Base-by-base conservation (phyloP, 495 filamentous ascomycete species). In the Zalerion maritima region DNA sequence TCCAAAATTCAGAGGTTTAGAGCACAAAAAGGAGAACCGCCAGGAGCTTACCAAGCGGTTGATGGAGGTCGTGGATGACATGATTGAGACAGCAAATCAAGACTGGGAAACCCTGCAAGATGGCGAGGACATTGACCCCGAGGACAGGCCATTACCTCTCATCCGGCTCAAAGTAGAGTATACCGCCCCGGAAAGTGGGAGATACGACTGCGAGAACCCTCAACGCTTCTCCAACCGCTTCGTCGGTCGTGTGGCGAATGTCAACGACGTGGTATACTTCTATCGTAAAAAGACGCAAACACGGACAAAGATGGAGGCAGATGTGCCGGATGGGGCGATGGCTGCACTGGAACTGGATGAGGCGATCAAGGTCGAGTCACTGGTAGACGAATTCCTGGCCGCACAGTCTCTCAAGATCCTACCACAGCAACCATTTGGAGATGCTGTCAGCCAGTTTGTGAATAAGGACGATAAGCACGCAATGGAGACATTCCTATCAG, bases 151-250 rank as follows among this genome's bases (percentile, higher is more conserved):
- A 1, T 50, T 85, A 26, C 89, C 89, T 2, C 61, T 99, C 6
- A 71, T 99, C 6, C 71, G 89, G 25, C 66, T 99, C 6, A 76
- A 84, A 21, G 87, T 99, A 5, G 89, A 99, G 41, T 89, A 78
- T 36, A 75, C 85, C 0, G 75, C 87, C 1, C 81, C 82, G 0
- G 84, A 94, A 18, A 82, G 83, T 14, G 78, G 81, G 21, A 69
- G 71, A 24, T 99, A 78, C 41, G 83, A 94, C 34, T 78, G 75
- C 32, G 91, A 96, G 45, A 99, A 99, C 36, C 89, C 89, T 10
- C 89, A 96, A 43, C 73, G 89, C 3, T 96, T 96, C 41, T 96
- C 91, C 1, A 94, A 92, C 50, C 73, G 86, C 3, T 99, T 99
- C 40, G 66, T 77, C 1, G 76, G 73, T 5, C 83, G 77, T 43